These are phyloP conservation scores for Erythrophleum fordii DNA, from an alignment of 306 rosid genomes.

Conservation along the genomic window DNA sequence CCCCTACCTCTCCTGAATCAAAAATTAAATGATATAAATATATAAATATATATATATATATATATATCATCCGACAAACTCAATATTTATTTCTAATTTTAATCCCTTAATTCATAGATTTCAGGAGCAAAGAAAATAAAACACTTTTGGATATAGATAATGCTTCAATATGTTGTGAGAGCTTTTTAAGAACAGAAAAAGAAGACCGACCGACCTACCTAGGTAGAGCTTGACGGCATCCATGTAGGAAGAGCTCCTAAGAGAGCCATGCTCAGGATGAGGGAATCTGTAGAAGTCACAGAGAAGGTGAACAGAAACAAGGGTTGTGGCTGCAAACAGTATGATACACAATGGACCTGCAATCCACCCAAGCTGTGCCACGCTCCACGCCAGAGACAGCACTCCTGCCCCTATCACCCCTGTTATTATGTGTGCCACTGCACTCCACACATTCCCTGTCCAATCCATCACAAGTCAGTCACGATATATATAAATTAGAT, in stretches of 20 bases:
- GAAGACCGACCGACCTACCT: conserved; percentile 20
- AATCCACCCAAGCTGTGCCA: conserved; percentile 85
- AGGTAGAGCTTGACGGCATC: conserved; percentile 55
- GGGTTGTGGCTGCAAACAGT: conserved; percentile 55
- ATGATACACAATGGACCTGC: conserved; percentile 59
- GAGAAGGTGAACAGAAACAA: conserved; percentile 53
- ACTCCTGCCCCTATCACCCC: conserved; percentile 91
- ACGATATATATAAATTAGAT: too few relatives aligned
- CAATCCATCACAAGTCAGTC: too few relatives aligned
- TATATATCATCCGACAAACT: too few relatives aligned
- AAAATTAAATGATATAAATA: background rate
- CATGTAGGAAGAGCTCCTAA: conserved; percentile 43
- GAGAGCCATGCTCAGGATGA: conserved; percentile 48
- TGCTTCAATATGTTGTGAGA: too few relatives aligned
- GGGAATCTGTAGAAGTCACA: conserved; percentile 61
- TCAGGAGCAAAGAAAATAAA: too few relatives aligned
- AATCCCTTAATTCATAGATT: too few relatives aligned
- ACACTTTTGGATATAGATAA: too few relatives aligned
- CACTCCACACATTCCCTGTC: conserved; percentile 57
- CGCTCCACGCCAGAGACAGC: conserved; percentile 74
- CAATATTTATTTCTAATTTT: too few relatives aligned
- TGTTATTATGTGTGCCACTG: conserved; percentile 68
- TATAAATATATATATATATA: too few relatives aligned
- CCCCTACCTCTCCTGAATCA: conserved; percentile 17
- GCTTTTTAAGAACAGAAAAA: too few relatives aligned